phyloP scores from a whole-genome alignment of 306 rosid species.

The Quercus berberidifolia region DNA sequence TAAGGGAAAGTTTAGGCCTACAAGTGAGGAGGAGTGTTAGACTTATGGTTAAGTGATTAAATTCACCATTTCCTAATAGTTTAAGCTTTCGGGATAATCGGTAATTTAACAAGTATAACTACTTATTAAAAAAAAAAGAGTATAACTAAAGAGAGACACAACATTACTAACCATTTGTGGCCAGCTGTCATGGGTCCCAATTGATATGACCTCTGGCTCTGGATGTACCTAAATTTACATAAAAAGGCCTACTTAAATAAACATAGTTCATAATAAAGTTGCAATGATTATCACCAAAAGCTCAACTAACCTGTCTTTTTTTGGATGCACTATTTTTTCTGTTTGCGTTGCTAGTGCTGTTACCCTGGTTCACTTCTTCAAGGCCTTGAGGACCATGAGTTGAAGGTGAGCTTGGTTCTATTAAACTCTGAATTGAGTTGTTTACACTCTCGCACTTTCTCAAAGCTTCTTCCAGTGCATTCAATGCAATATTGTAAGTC shows the following conservation, averaged over 20 bases:
- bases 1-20: no score
- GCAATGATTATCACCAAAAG: conserved; percentile 1
- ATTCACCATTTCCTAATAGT: no score
- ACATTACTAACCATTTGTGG: conserved; percentile 31
- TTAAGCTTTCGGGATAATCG: no score
- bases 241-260: conserved; percentile 1
- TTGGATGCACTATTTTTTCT: conserved; percentile 20
- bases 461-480: conserved; percentile 42
- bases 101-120: no score
- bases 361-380: conserved; percentile 29
- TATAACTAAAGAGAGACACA: not conserved
- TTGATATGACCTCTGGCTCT: conserved; percentile 21
- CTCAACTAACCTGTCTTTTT: conserved; percentile 32
- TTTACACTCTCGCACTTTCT: conserved; percentile 35
- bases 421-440: conserved; percentile 16
- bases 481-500: conserved; percentile 37
- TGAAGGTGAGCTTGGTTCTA: conserved; percentile 21
- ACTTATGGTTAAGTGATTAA: no score
- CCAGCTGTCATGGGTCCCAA: conserved; percentile 38
- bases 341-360: conserved; percentile 14
- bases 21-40: no score
- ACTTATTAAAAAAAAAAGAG: not conserved
- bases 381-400: conserved; percentile 19
- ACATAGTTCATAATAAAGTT: not conserved
- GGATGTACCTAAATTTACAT: conserved; percentile 19